Base-by-base conservation (phyloP, 345 rosid genomes). In the Aquilaria malaccensis region DNA sequence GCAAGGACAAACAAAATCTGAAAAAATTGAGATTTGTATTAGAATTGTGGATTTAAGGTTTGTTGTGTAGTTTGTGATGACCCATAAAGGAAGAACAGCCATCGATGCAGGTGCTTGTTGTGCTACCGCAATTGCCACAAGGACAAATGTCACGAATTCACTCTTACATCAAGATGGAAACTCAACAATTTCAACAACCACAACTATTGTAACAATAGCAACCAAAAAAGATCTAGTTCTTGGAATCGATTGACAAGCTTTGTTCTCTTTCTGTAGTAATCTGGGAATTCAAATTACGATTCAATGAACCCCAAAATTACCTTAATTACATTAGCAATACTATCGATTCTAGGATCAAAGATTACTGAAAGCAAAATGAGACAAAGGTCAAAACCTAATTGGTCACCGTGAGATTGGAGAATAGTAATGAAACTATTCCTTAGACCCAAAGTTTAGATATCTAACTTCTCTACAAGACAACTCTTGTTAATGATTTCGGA, bases 401-500 rank as follows among this genome's bases (percentile, higher is more conserved):
- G 14, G 48, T 33, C 11, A 33, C 13, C 14, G 56, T 29, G 9
- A 30, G 59, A 45, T 30, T 50, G 30, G 50, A 62, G 57, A 30
- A 52, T 0, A 52, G 49, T 11, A 61, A 53, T 55, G 12, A 63
- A 59, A 55, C 29, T 13, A 55, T 5, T 46, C 11, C 45, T 50
- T 30, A 58, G 52, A 46, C 65, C 59, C 11, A 64, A 32, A 13
- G 50, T 2, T 56, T 80, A 37, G 76, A 76, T 70, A 69, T 86
- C 37, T 58, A 72, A 30, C 32, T 13, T 48, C 76, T 80, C 0
- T 80, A 81, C 65, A 63, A 72, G 61, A 54, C 47, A 48, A 85
- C 79, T 68, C 75, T 50, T 73, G 86, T 65, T 75, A 73, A 59
- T 77, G 74, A 52, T 71, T 90, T 22, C 85, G 97, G 89, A 93